Conservation (phyloP, 1,139 yeast species). For the Lodderomyces elongisporus region DNA sequence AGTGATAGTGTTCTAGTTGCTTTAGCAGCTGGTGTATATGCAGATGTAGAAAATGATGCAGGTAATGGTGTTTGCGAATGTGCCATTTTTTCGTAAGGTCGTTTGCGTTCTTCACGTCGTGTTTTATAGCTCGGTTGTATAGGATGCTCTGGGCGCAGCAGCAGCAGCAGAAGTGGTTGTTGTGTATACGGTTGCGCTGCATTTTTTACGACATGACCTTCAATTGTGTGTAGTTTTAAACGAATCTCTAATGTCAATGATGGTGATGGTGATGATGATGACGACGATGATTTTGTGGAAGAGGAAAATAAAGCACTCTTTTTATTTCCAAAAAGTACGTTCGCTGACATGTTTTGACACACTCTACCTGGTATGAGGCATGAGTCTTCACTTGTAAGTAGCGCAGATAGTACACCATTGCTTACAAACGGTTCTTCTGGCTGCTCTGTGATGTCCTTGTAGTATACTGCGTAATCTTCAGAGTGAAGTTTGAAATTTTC, state of each 20-base stretch:
- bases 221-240: slow-evolving; percentile 50
- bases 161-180: slow-evolving; percentile 4
- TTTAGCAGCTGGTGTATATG: slow-evolving; percentile 32
- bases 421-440: slow-evolving; percentile 76
- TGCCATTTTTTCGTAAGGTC: slow-evolving; percentile 7
- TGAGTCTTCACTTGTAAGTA: slow-evolving; percentile 26
- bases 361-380: slow-evolving; percentile 61
- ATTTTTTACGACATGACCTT: no score
- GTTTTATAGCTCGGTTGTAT: slow-evolving; percentile 1
- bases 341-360: slow-evolving; percentile 62
- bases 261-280: no score
- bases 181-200: slow-evolving; percentile 7
- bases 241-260: slow-evolving; percentile 63
- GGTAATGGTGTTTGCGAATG: slow-evolving; percentile 1
- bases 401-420: slow-evolving; percentile 55
- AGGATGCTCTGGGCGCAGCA: slow-evolving; percentile 3
- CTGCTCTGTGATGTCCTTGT: slow-evolving; percentile 65
- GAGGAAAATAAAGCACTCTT: no score
- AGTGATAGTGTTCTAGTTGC: slow-evolving; percentile 65
- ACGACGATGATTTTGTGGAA: no score
- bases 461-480: slow-evolving; percentile 65
- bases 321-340: slow-evolving; percentile 42
- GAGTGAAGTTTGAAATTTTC: slow-evolving; percentile 47
- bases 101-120: slow-evolving; percentile 8
- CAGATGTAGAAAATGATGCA: slow-evolving; percentile 3